A percentile compares a stretch with the other conserved stretches of the same genome.
phyloP scores from a whole-genome alignment of 177 flowering plant species.

The Telopea speciosissima region DNA sequence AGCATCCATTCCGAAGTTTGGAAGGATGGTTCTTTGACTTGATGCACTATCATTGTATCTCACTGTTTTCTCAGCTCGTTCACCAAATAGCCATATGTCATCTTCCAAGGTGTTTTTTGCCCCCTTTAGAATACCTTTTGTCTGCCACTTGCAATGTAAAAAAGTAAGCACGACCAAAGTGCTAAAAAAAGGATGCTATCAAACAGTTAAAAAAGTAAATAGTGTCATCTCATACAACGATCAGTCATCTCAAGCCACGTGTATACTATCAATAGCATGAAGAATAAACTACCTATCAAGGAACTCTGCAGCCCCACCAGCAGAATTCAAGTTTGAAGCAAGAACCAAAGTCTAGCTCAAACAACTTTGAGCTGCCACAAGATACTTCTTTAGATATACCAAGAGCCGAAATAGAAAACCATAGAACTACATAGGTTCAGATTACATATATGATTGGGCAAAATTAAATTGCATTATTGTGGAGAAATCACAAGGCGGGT shows the following conservation, averaged over 20 bases:
- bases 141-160: conserved; percentile 43
- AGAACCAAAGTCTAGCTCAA: background rate
- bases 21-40: conserved; percentile 15
- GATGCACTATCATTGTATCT: conserved; percentile 20
- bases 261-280: background rate
- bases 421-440: too few relatives aligned
- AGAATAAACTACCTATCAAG: background rate
- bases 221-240: background rate
- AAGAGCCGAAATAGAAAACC: too few relatives aligned
- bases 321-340: background rate
- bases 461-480: too few relatives aligned
- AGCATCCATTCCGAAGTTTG: conserved; percentile 22
- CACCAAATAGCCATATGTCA: conserved; percentile 25
- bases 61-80: conserved; percentile 20
- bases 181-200: background rate
- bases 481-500: too few relatives aligned
- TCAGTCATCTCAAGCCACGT: background rate
- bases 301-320: background rate
- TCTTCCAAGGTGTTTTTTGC: conserved; percentile 24
- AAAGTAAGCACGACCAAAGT: conserved; percentile 4
- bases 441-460: too few relatives aligned
- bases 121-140: conserved; percentile 42
- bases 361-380: background rate
- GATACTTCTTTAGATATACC: background rate
- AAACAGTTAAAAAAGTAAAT: background rate